Percentiles rank a stretch among this genome's conserved stretches.
phyloP scores from a whole-genome alignment of 305 asterid genomes.

The Fraxinus paxiana region DNA sequence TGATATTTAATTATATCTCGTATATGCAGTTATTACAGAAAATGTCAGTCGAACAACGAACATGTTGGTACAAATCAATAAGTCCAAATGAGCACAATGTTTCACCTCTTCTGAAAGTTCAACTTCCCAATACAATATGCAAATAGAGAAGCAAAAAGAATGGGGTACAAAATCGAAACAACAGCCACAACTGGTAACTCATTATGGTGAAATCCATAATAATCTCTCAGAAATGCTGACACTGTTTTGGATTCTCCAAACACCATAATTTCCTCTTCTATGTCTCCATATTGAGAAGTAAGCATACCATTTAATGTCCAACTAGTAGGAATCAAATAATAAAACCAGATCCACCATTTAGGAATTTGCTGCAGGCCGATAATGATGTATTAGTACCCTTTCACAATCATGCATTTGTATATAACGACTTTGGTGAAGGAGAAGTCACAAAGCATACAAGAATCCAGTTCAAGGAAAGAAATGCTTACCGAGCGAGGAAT shows the following conservation, averaged over 20 bases:
- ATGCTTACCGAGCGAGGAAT: conserved; percentile 47
- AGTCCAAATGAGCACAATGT: conserved; percentile 1
- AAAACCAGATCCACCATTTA: conserved; percentile 68
- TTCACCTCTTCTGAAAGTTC: conserved; percentile 53
- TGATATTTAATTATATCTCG: not conserved
- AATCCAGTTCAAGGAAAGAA: not conserved
- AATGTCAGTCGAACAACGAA: not conserved
- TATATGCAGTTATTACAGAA: not conserved
- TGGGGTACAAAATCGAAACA: conserved; percentile 41
- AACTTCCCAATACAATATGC: conserved; percentile 40
- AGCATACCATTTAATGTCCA: conserved; percentile 58
- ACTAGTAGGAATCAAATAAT: conserved; percentile 49
- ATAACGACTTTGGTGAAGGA: not conserved
- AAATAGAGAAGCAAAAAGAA: conserved; percentile 44
- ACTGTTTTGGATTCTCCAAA: conserved; percentile 45
- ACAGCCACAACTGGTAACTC: conserved; percentile 47
- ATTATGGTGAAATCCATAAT: conserved; percentile 48
- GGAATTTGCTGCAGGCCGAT: conserved; percentile 51
- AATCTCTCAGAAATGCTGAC: conserved; percentile 44
- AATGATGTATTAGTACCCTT: not conserved
- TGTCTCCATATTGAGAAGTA: conserved; percentile 64
- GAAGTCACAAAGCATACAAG: not conserved
- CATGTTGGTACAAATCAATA: not conserved
- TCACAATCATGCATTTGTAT: not conserved
- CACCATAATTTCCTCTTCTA: conserved; percentile 31